A percentile compares a stretch with the other conserved stretches of the same genome.
These are phyloP conservation scores for Orychophragmus violaceus DNA, from an alignment of 345 rosid genomes.

Conservation along the genomic window DNA sequence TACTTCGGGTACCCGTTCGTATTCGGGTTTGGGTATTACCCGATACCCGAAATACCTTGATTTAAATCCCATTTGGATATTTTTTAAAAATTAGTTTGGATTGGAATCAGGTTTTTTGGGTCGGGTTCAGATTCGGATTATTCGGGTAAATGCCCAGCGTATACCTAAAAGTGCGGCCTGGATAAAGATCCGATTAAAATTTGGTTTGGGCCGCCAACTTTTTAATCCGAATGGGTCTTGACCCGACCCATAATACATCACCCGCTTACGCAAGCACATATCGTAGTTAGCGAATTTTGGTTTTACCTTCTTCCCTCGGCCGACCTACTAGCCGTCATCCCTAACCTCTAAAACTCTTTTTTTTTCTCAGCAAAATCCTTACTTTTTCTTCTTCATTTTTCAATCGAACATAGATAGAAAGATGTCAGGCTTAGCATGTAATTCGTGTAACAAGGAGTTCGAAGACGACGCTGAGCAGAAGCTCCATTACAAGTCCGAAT, in stretches of 20 bases:
- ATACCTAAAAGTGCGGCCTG: too few relatives aligned
- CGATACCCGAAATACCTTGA: too few relatives aligned
- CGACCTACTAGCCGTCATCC: slow-evolving; percentile 26
- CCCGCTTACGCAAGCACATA: neutral
- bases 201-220: neutral
- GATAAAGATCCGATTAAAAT: neutral
- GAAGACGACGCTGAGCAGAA: slow-evolving; percentile 70
- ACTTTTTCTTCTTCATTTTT: too few relatives aligned
- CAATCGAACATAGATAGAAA: neutral
- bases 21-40: too few relatives aligned
- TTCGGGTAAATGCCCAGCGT: too few relatives aligned
- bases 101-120: too few relatives aligned
- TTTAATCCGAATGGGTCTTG: neutral
- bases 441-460: slow-evolving; percentile 85
- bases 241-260: slow-evolving; percentile 4
- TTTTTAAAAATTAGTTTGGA: too few relatives aligned
- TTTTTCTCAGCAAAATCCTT: neutral
- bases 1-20: too few relatives aligned
- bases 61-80: too few relatives aligned
- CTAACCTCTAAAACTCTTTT: neutral
- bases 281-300: neutral
- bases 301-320: slow-evolving; percentile 11
- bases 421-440: slow-evolving; percentile 79
- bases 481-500: slow-evolving; percentile 87
- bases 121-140: too few relatives aligned